A percentile compares a stretch with the other conserved stretches of the same genome.
phyloP scores from a whole-genome alignment of 805 yeast genomes.

The Jamesozyma jinghongensis region DNA sequence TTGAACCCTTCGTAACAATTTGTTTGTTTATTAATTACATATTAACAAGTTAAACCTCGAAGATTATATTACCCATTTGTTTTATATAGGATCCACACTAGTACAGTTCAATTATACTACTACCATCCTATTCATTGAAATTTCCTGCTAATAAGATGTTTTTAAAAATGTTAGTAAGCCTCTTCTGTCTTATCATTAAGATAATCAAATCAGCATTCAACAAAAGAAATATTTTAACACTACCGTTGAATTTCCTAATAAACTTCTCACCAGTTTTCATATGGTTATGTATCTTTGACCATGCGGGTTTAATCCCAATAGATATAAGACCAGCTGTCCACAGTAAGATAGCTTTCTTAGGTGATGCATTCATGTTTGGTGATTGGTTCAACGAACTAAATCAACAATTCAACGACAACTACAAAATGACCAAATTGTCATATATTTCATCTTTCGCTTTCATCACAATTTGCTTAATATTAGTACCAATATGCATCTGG shows the following conservation, averaged over 20 bases:
- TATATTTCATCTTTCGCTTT: constrained; percentile 13
- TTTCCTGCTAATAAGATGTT: not conserved
- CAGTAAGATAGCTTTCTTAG: constrained; percentile 37
- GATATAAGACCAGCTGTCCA: constrained; percentile 45
- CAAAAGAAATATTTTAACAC: constrained; percentile 31
- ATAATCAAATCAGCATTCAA: constrained; percentile 23
- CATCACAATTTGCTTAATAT: constrained; percentile 6
- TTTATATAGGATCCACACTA: too few relatives aligned
- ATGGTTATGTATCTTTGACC: constrained; percentile 50
- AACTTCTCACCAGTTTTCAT: constrained; percentile 45
- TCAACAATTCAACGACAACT: constrained; percentile 10
- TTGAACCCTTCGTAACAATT: too few relatives aligned
- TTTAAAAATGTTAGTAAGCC: not conserved
- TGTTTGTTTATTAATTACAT: too few relatives aligned
- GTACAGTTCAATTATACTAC: too few relatives aligned
- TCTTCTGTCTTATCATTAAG: constrained; percentile 1
- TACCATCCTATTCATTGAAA: too few relatives aligned
- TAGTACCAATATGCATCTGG: constrained; percentile 23
- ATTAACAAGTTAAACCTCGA: too few relatives aligned
- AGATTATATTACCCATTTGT: too few relatives aligned
- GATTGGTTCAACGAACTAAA: constrained; percentile 26
- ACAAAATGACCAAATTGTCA: constrained; percentile 8
- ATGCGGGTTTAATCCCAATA: constrained; percentile 50
- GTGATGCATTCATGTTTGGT: constrained; percentile 25
- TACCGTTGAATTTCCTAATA: constrained; percentile 37